Evolutionary conservation across 2,329 filamentous ascomycete species (phyloP), one percentile per base, ranked within the genome.

Genomic region (Fusarium nodosum): DNA sequence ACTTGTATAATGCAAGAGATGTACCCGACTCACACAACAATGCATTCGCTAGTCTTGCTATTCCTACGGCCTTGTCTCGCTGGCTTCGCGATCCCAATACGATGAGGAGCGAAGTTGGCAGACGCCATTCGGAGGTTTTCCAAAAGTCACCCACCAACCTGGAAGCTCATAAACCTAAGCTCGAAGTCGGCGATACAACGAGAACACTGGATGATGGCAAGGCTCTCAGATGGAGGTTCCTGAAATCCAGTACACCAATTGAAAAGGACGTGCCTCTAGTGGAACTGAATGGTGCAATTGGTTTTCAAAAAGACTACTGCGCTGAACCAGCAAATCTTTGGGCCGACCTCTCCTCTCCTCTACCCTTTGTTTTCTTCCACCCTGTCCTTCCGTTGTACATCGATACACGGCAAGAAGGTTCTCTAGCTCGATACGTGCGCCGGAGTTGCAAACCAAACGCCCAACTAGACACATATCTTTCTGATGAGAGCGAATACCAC

Each of bases 381-480:
- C 93, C 94, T 1, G 86, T 90, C 61, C 87, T 98, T 11, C 95
- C 95, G 1, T 87, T 99, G 15, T 97, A 94, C 80, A 96, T 99
- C 75, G 96, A 97, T 79, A 96, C 94, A 12, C 87, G 96, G 63
- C 88, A 88, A 77, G 93, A 97, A 81, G 96, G 95, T 24, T 97
- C 93, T 7, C 83, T 89, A 36, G 90, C 96, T 60, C 92, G 96
- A 45, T 97, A 96, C 77, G 90, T 97, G n/a, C 89, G 96, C 59
- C 89, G 95, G 70, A 98, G 96, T 74, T 99, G 96, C 82, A 89
- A 88, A 65, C 93, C 96, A 2, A 99, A 98, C 75, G 89, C 96
- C n/a, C 86, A 88, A 33, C 84, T 98, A 73, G 94, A 96, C 77
- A 97, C 94, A 0, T 92, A 94, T 70, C 87, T 97, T 48, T 93